phyloP scores from a whole-genome alignment of 148 eudicot genomes.

The Rhododendron mucronatum region DNA sequence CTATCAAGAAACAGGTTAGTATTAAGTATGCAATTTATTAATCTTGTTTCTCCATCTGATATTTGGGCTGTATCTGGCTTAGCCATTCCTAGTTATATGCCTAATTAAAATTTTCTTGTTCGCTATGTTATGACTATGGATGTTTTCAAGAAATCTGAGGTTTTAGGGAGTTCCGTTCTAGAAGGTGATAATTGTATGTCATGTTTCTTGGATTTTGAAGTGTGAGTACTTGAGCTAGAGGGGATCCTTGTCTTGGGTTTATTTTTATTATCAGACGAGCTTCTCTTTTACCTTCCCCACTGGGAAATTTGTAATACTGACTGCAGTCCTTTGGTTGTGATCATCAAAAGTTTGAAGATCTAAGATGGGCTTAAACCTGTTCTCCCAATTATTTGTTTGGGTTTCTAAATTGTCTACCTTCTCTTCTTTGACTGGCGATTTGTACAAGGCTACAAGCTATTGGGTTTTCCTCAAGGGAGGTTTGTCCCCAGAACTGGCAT shows the following conservation, averaged over 20 bases:
- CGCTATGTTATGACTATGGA: background rate
- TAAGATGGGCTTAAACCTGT: background rate
- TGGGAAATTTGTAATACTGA: background rate
- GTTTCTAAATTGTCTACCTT: background rate
- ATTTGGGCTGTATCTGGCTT: background rate
- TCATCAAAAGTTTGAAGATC: background rate
- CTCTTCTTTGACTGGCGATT: background rate
- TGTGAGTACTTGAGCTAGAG: background rate
- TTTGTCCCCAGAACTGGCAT: background rate
- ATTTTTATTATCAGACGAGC: background rate
- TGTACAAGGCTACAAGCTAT: background rate
- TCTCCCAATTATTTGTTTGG: background rate
- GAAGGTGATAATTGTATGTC: background rate
- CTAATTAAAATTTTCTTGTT: background rate
- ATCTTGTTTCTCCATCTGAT: background rate
- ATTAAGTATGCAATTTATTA: background rate
- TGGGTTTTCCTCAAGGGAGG: background rate
- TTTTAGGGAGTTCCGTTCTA: background rate
- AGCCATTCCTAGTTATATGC: background rate
- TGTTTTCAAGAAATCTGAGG: background rate
- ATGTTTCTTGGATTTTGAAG: background rate
- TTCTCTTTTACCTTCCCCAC: background rate
- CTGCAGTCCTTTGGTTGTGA: background rate
- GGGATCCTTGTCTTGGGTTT: background rate
- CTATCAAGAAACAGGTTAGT: constrained; percentile 59